Conservation (phyloP, 176 grass and related monocot genomes). For the Ampelocalamus luodianensis region DNA sequence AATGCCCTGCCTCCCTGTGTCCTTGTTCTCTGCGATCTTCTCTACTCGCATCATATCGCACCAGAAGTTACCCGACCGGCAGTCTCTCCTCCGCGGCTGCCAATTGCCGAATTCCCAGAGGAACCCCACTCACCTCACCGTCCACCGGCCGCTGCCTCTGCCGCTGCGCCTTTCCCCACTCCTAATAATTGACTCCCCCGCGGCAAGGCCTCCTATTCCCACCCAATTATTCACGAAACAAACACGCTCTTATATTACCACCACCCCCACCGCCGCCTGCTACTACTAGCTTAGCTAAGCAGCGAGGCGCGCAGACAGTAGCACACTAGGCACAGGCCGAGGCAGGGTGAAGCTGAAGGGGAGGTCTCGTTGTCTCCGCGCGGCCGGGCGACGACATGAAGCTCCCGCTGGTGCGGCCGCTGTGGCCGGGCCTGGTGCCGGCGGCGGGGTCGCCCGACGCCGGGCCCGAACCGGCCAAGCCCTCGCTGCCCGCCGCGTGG, state of each 20-base stretch:
- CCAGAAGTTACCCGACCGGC: not conserved
- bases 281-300: not conserved
- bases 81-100: not conserved
- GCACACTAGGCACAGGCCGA: not conserved
- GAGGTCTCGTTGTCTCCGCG: slow-evolving; percentile 15
- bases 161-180: not conserved
- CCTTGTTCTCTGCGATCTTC: too few species aligned
- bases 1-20: not conserved
- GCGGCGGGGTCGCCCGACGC: slow-evolving; percentile 15
- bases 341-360: not conserved
- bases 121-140: slow-evolving; percentile 20
- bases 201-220: not conserved
- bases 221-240: not conserved
- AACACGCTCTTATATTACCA: not conserved
- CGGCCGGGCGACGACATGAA: slow-evolving; percentile 35
- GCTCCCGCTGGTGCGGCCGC: slow-evolving; percentile 49
- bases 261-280: slow-evolving; percentile 24
- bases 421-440: not conserved
- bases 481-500: slow-evolving; percentile 58
- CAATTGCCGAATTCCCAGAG: slow-evolving; percentile 15
- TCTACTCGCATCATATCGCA: too few species aligned
- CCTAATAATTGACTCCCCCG: slow-evolving; percentile 36
- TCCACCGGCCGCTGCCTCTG: slow-evolving; percentile 31
- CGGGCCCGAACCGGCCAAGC: slow-evolving; percentile 29
- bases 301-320: not conserved